Conservation (phyloP, 1,139 yeast species). For the Saccharomyces hybrid region DNA sequence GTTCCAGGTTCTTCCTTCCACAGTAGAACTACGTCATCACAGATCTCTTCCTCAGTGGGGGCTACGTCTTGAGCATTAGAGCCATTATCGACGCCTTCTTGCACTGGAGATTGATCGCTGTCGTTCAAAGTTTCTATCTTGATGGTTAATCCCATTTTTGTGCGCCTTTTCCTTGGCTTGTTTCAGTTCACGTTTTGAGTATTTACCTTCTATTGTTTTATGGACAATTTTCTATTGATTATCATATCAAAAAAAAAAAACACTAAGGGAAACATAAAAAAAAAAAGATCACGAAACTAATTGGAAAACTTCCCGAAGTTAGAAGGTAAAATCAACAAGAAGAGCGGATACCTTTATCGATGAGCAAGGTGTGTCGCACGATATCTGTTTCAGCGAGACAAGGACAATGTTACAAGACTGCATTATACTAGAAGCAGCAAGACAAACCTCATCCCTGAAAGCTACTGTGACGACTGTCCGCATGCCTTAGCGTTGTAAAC, state of each 20-base stretch:
- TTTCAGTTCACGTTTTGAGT: background rate
- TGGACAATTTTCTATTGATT: background rate
- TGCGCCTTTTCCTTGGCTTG: background rate
- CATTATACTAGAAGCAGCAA: background rate
- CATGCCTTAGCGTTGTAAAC: background rate
- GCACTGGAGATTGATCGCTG: slow-evolving; percentile 7
- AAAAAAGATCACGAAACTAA: background rate
- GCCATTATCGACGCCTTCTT: slow-evolving; percentile 5
- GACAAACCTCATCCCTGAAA: background rate
- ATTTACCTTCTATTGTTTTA: background rate
- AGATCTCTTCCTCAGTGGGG: slow-evolving; percentile 61
- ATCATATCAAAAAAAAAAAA: background rate
- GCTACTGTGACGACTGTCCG: background rate
- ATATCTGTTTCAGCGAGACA: background rate
- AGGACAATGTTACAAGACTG: background rate
- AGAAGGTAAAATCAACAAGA: background rate
- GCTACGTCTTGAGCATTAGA: slow-evolving; percentile 15
- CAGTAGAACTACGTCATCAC: slow-evolving; percentile 50
- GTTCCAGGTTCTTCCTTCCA: slow-evolving; percentile 66
- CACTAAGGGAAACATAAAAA: background rate
- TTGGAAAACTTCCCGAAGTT: background rate
- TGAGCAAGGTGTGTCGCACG: background rate
- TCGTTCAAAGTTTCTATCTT: slow-evolving; percentile 21
- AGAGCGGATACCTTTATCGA: background rate
- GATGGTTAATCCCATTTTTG: slow-evolving; percentile 14